Base-by-base conservation (phyloP, 148 eudicot species). In the Rhododendron griersonianum region DNA sequence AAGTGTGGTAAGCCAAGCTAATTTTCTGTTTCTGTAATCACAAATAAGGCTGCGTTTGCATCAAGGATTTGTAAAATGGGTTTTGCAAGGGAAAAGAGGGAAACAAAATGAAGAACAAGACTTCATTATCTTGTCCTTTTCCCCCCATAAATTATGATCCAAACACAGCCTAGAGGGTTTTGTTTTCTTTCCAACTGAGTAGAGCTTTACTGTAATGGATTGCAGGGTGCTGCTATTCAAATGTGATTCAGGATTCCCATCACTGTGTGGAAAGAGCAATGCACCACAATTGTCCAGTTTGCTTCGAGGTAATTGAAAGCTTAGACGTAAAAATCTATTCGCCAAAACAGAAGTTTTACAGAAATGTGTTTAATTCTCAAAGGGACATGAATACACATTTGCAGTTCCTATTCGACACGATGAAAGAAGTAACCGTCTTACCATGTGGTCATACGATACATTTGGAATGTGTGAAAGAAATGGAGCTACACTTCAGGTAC, bases 261-360 rank as follows among this genome's bases (percentile, higher is more conserved):
- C 87, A 59, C 30, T 95, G 98, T 81, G 87, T 95, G 39, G 98
- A 95, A 87, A 89, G 91, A 89, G 95, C 98, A 30, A 91, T 95
- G 98, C 98, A 95, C 88, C 96, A 94, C 85, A 91, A 93, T 87
- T 95, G 98, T 74, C 95, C 98, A 18, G 90, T 95, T 87, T 95
- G 98, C 91, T 94, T 91, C 28, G 98, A 95, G 98, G 98, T 91
- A 81, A 84, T 63, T 81, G 71, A 59, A 41, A 30, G n/a, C 41
- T 37, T 19, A 18, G 8, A 81, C 44, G 3, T 30, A 53, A 28
- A 16, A 4, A 30, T 6, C 35, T 6, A 33, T 81, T 33, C 48
- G 0, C 14, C 41, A 10, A 81, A 5, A 59, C 73, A 57, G 0
- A 81, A 19, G 8, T 59, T 81, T 3, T 21, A 21, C 19, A 7